Evolutionary conservation across 2,329 filamentous ascomycete genomes (phyloP), one percentile per base, ranked within the genome.

Genomic region (Orbilia quercus): DNA sequence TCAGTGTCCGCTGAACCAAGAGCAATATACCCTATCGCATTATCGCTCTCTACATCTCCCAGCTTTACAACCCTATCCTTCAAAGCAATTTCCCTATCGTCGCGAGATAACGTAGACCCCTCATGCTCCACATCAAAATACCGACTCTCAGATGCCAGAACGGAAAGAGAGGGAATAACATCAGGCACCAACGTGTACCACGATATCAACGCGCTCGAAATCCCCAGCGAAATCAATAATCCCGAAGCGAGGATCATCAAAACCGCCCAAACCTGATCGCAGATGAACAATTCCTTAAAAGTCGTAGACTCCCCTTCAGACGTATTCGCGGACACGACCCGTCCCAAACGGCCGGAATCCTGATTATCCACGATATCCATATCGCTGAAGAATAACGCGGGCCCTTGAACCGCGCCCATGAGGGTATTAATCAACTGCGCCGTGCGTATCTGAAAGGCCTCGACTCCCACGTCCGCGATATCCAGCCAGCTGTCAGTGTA

Each of bases 361-460:
- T 14, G 9, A 14, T 22, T 18, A 36, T 54, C 18, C 16, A 7
- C 5, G 9, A 54, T 54, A 12, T 54, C 50, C 28, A 36, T 12
- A 23, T 38, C 12, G 16, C 31, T 23, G 50, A 38, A 16, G 50
- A 38, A 54, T 1, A 54, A 16, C 9, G 50, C 50, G n/a, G 50
- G 50, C n/a, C 50, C 50, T 38, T 54, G 50, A 14, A 7, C 50
- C 1, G 31, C 50, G 25, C 7, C 28, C 31, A 54, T 38, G 25
- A 54, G 14, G 23, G 50, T 54, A 11, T 54, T 54, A 18, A 54
- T 38, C n/a, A 54, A 38, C 28, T 54, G 50, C 14, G 50, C 14
- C 50, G 6, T 38, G 9, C 50, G 28, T 20, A 54, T 14, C 22
- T 54, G 25, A 22, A 54, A 54, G 28, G 34, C 36, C 2, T 36